A percentile compares a stretch with the other conserved stretches of the same genome.
phyloP scores from a whole-genome alignment of 192 early-diverging fungal species.

The Rhizoclosmatium sp. region DNA sequence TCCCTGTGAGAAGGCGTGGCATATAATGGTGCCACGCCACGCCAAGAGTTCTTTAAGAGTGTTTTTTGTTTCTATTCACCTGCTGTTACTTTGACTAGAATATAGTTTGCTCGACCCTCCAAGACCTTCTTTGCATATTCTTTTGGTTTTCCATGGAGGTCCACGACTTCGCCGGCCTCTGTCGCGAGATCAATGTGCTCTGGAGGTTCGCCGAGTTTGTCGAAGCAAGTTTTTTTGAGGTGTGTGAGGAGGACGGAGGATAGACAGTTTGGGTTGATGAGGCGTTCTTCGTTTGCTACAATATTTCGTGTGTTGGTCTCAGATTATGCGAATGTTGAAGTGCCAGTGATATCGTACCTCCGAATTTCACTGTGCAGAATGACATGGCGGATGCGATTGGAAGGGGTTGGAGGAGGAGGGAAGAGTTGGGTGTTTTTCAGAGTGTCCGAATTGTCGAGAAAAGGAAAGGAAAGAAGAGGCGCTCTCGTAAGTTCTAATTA shows the following conservation, averaged over 20 bases:
- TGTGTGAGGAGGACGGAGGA: constrained; percentile 56
- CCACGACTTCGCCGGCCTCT: constrained; percentile 64
- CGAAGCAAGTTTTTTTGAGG: constrained; percentile 49
- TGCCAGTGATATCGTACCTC: neutral
- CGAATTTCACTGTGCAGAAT: constrained; percentile 21
- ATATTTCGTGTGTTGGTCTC: neutral
- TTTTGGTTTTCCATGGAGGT: constrained; percentile 56
- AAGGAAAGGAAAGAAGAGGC: too few species aligned
- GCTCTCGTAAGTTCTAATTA: too few species aligned
- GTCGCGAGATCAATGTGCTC: constrained; percentile 59
- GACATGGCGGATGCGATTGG: neutral
- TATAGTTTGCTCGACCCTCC: constrained; percentile 61
- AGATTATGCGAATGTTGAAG: neutral
- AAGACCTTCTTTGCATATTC: constrained; percentile 65
- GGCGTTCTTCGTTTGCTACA: constrained; percentile 59
- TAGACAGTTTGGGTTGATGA: constrained; percentile 61
- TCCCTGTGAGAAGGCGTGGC: neutral
- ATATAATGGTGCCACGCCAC: constrained; percentile 18
- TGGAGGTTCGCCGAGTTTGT: constrained; percentile 12
- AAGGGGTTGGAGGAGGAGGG: neutral
- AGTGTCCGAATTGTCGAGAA: too few species aligned
- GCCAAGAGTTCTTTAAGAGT: constrained; percentile 14
- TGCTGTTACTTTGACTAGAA: constrained; percentile 67
- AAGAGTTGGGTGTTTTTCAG: too few species aligned
- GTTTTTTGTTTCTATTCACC: constrained; percentile 38